phyloP scores from a whole-genome alignment of 1,284 basidiomycete species.

The Malassezia globosa region DNA sequence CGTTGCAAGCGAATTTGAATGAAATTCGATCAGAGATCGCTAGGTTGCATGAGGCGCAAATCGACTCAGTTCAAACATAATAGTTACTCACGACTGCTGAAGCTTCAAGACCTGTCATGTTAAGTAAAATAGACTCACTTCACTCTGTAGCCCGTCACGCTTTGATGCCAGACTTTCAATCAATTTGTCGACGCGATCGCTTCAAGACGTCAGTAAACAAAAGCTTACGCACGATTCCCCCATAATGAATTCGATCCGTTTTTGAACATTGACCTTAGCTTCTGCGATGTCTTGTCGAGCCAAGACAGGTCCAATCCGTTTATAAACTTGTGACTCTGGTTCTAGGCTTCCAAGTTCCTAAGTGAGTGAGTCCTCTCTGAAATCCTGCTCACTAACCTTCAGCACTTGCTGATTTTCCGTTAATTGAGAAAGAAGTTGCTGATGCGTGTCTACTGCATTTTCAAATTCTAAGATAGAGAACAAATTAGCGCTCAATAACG shows the following conservation, averaged over 20 bases:
- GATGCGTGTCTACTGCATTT: slow-evolving; percentile 29
- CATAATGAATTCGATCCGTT: slow-evolving; percentile 77
- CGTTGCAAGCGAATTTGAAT: slow-evolving; percentile 29
- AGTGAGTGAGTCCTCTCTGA: neutral
- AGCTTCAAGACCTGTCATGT: slow-evolving; percentile 10
- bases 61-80: too few species aligned
- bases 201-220: neutral
- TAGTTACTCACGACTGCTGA: slow-evolving; percentile 2
- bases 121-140: slow-evolving; percentile 2
- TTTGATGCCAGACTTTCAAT: slow-evolving; percentile 5
- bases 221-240: slow-evolving; percentile 65
- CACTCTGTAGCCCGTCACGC: slow-evolving; percentile 13
- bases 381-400: slow-evolving; percentile 55
- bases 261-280: slow-evolving; percentile 79
- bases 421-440: slow-evolving; percentile 55
- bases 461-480: slow-evolving; percentile 22
- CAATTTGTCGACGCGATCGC: slow-evolving; percentile 14
- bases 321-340: slow-evolving; percentile 72
- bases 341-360: slow-evolving; percentile 75
- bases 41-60: slow-evolving; percentile 17
- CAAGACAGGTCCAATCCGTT: slow-evolving; percentile 80
- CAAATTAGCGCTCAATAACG: too few species aligned
- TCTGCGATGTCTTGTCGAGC: slow-evolving; percentile 80
- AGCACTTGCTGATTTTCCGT: slow-evolving; percentile 85
- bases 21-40: slow-evolving; percentile 36